Base-by-base conservation (phyloP, 2,329 filamentous ascomycete genomes). In the Fusarium sp. region DNA sequence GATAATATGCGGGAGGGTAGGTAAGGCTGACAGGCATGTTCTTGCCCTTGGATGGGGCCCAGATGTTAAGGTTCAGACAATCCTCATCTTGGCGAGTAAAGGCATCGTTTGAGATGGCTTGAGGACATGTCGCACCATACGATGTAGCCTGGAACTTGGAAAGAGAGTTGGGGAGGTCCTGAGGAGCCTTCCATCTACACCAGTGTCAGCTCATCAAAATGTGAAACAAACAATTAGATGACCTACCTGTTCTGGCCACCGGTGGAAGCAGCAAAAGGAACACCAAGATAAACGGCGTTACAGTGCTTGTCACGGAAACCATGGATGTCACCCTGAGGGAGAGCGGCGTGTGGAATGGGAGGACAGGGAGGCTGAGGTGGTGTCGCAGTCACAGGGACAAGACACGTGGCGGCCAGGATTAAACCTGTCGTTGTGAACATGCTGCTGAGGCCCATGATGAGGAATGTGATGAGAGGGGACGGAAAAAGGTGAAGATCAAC, bases 11-110 rank as follows among this genome's bases (percentile, higher is more conserved):
- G 3, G 44, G 15, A 9, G 24, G 39, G 55, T 20, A 51, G 30
- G 48, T 20, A 57, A 22, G 14, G 72, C 78, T 64, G 22, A 78
- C 80, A n/a, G 80, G 79, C 14, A 80, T 66, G 36, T 77, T 68
- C 26, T 77, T 68, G 8, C 71, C 78, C 8, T 42, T 55, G 16
- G 76, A 70, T 1, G 80, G 77, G 2, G 77, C 77, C 82, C 81
- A 83, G 59, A 83, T 77, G 72, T 83, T 83, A 26, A 86, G 74
- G 71, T 82, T 85, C 72, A 86, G 66, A 58, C 84, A 86, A 33
- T 86, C 83, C 67, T 83, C 82, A 51, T 75, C 78, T 50, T 78
- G 76, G 14, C 65, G 73, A 28, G 61, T 63, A n/a, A 68, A 76
- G 7, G 51, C 39, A 61, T 42, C 41, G 39, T 53, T 65, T 24